Conservation (phyloP, 768 basidiomycete species). For the Suillus lakei region DNA sequence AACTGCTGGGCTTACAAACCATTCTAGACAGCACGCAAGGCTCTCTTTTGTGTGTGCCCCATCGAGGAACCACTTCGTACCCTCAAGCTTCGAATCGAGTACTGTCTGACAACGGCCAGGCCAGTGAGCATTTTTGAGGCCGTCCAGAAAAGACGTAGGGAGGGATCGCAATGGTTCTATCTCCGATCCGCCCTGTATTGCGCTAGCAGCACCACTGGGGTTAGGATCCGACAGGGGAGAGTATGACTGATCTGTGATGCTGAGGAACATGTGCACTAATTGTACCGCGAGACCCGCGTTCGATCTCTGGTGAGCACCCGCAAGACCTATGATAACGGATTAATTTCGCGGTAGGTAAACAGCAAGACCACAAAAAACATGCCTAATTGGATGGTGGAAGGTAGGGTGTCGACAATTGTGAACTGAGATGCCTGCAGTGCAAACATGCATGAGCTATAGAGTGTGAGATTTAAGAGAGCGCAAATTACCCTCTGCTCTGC, state of each 20-base stretch:
- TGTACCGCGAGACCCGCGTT: slow-evolving; percentile 89
- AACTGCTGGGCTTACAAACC: slow-evolving; percentile 75
- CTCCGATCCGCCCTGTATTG: neutral
- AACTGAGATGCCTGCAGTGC: slow-evolving; percentile 67
- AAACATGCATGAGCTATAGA: neutral
- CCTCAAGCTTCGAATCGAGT: slow-evolving; percentile 54
- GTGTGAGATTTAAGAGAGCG: neutral
- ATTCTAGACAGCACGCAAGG: slow-evolving; percentile 82
- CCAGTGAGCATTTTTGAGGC: slow-evolving; percentile 78
- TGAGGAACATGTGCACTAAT: slow-evolving; percentile 70
- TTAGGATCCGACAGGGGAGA: neutral
- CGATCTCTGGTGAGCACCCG: slow-evolving; percentile 83
- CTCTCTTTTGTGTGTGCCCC: slow-evolving; percentile 97
- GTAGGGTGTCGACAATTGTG: slow-evolving; percentile 56
- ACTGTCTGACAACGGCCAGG: slow-evolving; percentile 94
- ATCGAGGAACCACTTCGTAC: slow-evolving; percentile 87
- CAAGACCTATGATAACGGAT: slow-evolving; percentile 58
- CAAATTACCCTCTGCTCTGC: slow-evolving; percentile 61
- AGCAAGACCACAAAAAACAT: slow-evolving; percentile 15
- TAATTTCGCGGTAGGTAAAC: slow-evolving; percentile 7
- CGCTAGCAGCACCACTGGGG: neutral
- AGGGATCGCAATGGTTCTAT: slow-evolving; percentile 37
- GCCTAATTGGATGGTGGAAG: slow-evolving; percentile 68
- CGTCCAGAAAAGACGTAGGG: slow-evolving; percentile 58
- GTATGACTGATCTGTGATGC: slow-evolving; percentile 27